These are phyloP conservation scores for Sungouiozyma intestinalis DNA, from an alignment of 805 yeast species.

Conservation along the genomic window DNA sequence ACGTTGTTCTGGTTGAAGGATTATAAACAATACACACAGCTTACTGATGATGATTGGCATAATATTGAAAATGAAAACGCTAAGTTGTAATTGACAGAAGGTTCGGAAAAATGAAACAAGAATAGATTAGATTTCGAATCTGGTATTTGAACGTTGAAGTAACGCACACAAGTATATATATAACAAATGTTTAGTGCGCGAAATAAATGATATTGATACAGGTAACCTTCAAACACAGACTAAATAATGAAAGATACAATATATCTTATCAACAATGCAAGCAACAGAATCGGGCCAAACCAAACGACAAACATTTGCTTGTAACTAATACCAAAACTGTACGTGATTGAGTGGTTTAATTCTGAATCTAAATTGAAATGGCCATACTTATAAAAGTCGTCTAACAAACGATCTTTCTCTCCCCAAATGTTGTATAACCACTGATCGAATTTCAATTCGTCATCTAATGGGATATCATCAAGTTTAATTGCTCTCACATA, in stretches of 20 bases:
- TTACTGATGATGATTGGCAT: conserved; percentile 51
- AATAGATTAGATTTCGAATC: background rate
- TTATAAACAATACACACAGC: conserved; percentile 38
- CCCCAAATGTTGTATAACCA: conserved; percentile 74
- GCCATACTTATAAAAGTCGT: conserved; percentile 47
- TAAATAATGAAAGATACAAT: conserved; percentile 1
- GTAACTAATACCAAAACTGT: conserved; percentile 15
- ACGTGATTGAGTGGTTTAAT: conserved; percentile 11
- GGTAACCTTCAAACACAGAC: too few relatives aligned
- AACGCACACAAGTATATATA: background rate
- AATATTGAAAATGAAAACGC: conserved; percentile 22
- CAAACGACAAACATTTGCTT: conserved; percentile 12
- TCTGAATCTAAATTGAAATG: conserved; percentile 30
- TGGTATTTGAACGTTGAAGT: background rate
- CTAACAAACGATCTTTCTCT: conserved; percentile 66
- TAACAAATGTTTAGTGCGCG: background rate
- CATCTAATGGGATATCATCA: conserved; percentile 53
- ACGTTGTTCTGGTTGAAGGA: conserved; percentile 61
- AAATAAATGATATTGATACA: too few relatives aligned
- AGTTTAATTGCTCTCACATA: conserved; percentile 51
- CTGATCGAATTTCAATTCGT: conserved; percentile 47
- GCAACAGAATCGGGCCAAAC: conserved; percentile 10
- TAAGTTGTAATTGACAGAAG: conserved; percentile 12
- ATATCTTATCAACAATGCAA: conserved; percentile 2
- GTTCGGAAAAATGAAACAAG: too few relatives aligned